Conservation (phyloP, 129 eudicot genomes). For the Apium graveolens region DNA sequence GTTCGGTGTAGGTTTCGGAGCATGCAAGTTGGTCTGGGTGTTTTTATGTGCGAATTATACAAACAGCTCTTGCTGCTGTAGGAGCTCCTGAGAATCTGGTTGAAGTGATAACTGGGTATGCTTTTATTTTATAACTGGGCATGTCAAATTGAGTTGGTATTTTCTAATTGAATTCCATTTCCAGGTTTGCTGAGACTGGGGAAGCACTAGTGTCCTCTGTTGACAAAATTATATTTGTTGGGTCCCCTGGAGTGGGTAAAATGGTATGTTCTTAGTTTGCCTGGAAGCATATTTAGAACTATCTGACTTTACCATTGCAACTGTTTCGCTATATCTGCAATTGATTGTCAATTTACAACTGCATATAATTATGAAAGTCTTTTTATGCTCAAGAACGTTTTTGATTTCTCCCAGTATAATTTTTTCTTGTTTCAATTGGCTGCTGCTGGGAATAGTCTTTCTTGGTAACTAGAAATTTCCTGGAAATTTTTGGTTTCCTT, state of each 20-base stretch:
- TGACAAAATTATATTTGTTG: conserved; percentile 94
- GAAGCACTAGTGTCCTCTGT: conserved; percentile 96
- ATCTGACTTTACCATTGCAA: background rate
- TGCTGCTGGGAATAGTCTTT: background rate
- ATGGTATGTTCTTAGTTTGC: conserved; percentile 41
- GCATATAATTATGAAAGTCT: background rate
- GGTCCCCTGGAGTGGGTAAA: conserved; percentile 96
- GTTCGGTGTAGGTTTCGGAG: conserved; percentile 73
- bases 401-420: background rate
- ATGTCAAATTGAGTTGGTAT: background rate
- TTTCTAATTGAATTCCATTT: conserved; percentile 16
- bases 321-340: background rate
- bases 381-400: background rate
- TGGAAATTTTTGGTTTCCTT: background rate
- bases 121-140: background rate
- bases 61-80: conserved; percentile 93
- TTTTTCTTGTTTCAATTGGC: background rate
- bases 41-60: conserved; percentile 87
- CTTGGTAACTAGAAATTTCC: background rate
- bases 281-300: background rate
- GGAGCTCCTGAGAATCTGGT: conserved; percentile 99
- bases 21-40: conserved; percentile 99
- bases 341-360: background rate
- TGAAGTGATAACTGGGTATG: conserved; percentile 97
- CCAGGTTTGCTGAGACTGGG: conserved; percentile 98